Evolutionary conservation across 139 green algal genomes (phyloP), one percentile per base, ranked within the genome.

Genomic region (Closterium sp.): DNA sequence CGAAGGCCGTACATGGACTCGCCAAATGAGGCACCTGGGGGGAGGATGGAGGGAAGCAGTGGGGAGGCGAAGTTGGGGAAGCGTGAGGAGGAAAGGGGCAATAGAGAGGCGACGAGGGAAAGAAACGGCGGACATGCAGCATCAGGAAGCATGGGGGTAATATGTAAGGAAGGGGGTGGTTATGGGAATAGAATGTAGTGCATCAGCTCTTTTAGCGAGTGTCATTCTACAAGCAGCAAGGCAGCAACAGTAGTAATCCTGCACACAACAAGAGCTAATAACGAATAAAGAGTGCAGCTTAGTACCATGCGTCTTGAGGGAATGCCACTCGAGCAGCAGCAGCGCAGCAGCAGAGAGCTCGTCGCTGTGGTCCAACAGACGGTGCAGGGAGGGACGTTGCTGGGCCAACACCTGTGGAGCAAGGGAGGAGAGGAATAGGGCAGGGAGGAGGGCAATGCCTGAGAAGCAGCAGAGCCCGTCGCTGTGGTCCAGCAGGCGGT

Each of bases 391-490:
- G 1, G 92, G 92, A 7, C 85, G 42, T 1, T 93, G 73, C 86
- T 94, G 92, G 1, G 91, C 92, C 45, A 70, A 38, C 32, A 38
- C 32, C 32, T 38, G 32, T 38, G 32, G 2, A 2, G 3, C 2
- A 38, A 38, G 32, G 32, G 32, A 38, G 32, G 32, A 3, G 32
- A 38, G 32, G 32, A 38, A 38, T 2, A 38, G 32, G 32, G 32
- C 32, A 38, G 32, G 32, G 32, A 38, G n/a, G n/a, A n/a, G n/a
- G n/a, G n/a, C n/a, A n/a, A n/a, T n/a, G n/a, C n/a, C n/a, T n/a
- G n/a, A n/a, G n/a, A n/a, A n/a, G 45, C 70, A 32, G 93, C 93
- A 88, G 96, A 86, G 73, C 88, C 95, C 93, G 94, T 95, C 88
- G 4, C 50, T 62, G 86, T 93, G 31, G 88, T 95, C 92, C 29